Conservation (phyloP, 1,284 basidiomycete genomes). For the Veloporphyrellus conicus region DNA sequence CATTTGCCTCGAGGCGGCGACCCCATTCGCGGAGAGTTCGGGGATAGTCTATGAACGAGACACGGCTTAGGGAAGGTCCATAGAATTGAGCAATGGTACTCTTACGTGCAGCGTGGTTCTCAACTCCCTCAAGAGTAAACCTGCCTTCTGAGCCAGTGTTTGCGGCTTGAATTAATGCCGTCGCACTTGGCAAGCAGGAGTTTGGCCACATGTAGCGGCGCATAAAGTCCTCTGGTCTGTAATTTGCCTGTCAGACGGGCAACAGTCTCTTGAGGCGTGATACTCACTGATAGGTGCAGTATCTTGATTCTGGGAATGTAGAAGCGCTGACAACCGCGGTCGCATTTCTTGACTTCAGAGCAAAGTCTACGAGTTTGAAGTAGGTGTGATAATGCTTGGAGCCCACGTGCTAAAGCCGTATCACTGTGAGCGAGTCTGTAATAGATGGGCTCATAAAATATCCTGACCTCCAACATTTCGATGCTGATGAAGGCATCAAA, state of each 20-base stretch:
- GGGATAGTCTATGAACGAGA: conserved; percentile 62
- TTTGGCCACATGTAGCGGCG: conserved; percentile 92
- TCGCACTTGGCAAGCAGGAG: conserved; percentile 80
- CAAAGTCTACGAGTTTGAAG: conserved; percentile 78
- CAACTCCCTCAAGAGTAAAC: conserved; percentile 81
- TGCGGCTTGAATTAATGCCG: conserved; percentile 63
- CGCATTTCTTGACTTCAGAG: conserved; percentile 67
- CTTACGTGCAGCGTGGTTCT: conserved; percentile 80
- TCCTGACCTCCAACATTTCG: conserved; percentile 82
- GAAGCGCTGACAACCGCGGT: conserved; percentile 75
- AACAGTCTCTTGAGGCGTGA: conserved; percentile 2
- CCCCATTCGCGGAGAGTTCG: conserved; percentile 89
- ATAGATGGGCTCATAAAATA: background rate
- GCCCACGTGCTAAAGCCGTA: conserved; percentile 56
- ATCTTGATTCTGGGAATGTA: conserved; percentile 80
- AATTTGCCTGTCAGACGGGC: conserved; percentile 4
- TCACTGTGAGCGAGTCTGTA: conserved; percentile 6
- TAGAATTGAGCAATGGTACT: background rate
- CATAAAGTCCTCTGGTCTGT: conserved; percentile 82
- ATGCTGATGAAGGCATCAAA: conserved; percentile 88
- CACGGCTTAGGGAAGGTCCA: conserved; percentile 7
- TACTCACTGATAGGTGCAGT: conserved; percentile 61
- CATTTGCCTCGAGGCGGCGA: conserved; percentile 62
- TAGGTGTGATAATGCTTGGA: conserved; percentile 69
- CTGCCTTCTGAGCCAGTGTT: conserved; percentile 62